A percentile compares a stretch with the other conserved stretches of the same genome.
Conservation (phyloP, 495 filamentous ascomycete species). For the Neurospora cerealis region DNA sequence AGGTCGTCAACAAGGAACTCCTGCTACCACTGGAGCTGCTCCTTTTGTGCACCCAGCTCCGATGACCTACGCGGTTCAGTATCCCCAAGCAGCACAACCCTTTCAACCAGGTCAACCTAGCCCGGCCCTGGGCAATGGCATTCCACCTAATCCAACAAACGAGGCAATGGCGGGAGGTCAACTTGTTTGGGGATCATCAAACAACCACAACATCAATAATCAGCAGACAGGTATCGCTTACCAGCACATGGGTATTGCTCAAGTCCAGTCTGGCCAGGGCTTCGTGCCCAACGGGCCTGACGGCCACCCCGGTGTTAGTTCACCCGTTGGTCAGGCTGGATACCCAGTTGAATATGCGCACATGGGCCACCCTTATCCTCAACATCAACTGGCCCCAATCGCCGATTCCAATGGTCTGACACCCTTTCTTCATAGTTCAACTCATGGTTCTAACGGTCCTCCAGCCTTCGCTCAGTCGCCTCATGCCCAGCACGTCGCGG, state of each 20-base stretch:
- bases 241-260: not conserved
- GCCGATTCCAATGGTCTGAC: not conserved
- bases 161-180: not conserved
- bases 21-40: not conserved
- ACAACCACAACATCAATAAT: not conserved
- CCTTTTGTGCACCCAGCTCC: not conserved
- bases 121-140: not conserved
- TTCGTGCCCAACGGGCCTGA: not conserved
- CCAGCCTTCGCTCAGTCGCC: not conserved
- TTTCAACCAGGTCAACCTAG: not conserved
- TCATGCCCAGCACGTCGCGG: not conserved
- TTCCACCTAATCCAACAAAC: not conserved
- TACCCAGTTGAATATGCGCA: not conserved
- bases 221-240: not conserved
- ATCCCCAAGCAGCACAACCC: not conserved
- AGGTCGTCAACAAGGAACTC: not conserved
- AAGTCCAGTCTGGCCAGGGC: not conserved
- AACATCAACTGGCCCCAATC: not conserved
- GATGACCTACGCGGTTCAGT: not conserved
- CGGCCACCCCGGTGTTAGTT: not conserved
- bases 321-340: not conserved
- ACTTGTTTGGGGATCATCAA: not conserved
- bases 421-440: not conserved
- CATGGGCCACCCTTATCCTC: not conserved
- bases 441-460: not conserved